These are phyloP conservation scores for Candida pseudoglaebosa DNA, from an alignment of 805 yeast genomes.

Conservation along the genomic window DNA sequence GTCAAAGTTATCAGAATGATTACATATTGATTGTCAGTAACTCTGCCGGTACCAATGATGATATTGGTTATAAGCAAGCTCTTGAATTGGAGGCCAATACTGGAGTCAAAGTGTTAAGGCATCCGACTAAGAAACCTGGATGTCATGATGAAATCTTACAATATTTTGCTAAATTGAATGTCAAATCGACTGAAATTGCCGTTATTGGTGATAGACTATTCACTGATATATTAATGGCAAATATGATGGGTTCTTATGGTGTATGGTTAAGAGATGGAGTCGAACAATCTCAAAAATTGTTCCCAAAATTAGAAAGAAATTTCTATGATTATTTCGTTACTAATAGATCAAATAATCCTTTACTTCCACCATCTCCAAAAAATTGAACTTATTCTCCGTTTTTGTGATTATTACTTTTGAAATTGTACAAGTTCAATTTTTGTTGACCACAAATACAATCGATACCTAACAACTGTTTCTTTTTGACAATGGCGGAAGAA, in stretches of 20 bases:
- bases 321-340: constrained; percentile 21
- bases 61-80: constrained; percentile 58
- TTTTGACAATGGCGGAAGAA: too few species aligned
- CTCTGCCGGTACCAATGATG: constrained; percentile 89
- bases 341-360: constrained; percentile 14
- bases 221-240: constrained; percentile 93
- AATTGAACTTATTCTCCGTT: not conserved
- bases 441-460: not conserved
- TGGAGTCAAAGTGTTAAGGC: constrained; percentile 68
- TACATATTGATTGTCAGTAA: constrained; percentile 77
- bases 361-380: constrained; percentile 17
- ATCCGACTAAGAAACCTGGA: constrained; percentile 77
- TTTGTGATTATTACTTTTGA: not conserved
- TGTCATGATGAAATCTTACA: constrained; percentile 65
- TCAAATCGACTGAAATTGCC: constrained; percentile 61
- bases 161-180: constrained; percentile 50
- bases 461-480: too few species aligned
- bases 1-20: constrained; percentile 56
- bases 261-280: constrained; percentile 86
- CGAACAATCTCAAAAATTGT: constrained; percentile 42
- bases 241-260: constrained; percentile 82
- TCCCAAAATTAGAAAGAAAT: constrained; percentile 52
- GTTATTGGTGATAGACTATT: constrained; percentile 88
- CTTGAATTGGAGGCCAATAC: constrained; percentile 53
- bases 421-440: too few species aligned